Base-by-base conservation (phyloP, 2,329 filamentous ascomycete species). In the Diatrype stigma region DNA sequence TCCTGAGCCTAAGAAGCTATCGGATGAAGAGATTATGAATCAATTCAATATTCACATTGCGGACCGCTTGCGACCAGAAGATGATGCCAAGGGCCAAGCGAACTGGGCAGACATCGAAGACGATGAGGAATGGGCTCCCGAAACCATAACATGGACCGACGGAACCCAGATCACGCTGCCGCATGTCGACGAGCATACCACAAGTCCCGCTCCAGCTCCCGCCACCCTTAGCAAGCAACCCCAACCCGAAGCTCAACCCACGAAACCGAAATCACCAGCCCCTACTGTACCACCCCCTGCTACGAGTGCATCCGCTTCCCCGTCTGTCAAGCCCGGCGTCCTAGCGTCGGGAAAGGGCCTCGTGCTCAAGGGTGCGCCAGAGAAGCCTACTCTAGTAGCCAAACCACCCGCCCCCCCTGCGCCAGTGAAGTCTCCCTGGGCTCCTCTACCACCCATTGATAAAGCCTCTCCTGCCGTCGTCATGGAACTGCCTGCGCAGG, bases 91-190 rank as follows among this genome's bases (percentile, higher is more conserved):
- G 51, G 88, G 88, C 52, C 87, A 91, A 61, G 84, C 86, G 30
- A 93, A 92, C 66, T 95, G 90, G 90, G 90, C 89, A 22, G 90
- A 95, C 63, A 92, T 93, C 53, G 90, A 94, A 54, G 90, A 94
- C 51, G 89, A 94, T 62, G 90, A 94, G 35, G 89, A 93, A 63
- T 93, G 89, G 87, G 87, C 85, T 14, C 89, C 89, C 2, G 89
- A 94, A 57, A 84, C 87, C 48, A 90, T 94, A 58, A 89, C 89
- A 52, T 95, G 90, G 90, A 89, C 88, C 64, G 90, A 95, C 67
- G 89, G 89, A 49, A 94, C 89, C 46, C 93, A 93, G 68, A 87
- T 87, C 32, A 89, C 85, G 6, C 75, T 92, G 16, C 82, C 86
- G 16, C 80, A 84, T 54, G 73, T 77, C 47, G 82, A 86, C 37